Evolutionary conservation across 495 filamentous ascomycete genomes (phyloP), one percentile per base, ranked within the genome.

Genomic region (Penicillium steckii): DNA sequence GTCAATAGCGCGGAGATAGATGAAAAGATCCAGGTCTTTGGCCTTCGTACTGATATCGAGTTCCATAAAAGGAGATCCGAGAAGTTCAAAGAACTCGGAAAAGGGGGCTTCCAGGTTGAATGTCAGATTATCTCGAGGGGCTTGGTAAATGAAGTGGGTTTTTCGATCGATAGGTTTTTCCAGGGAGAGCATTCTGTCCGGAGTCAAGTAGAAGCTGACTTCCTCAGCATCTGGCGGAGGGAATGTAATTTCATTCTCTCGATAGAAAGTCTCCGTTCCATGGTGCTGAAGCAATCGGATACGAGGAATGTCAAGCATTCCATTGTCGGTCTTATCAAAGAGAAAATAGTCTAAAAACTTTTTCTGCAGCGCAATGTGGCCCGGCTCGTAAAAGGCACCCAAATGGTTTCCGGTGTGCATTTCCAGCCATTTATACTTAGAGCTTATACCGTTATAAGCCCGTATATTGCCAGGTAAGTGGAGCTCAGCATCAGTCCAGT

Each of bases 161-260:
- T 24, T 46, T 3, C 1, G 22, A 32, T 12, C n/a, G 4, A 13
- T 5, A 1, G 44, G 44, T 5, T 15, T 32, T 6, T 1, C 3
- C 4, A 46, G n/a, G 2, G 44, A 32, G 9, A 46, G 12, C n/a
- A 18, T 18, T 18, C 32, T 46, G 8, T 46, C 25, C 4, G 44
- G 44, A 7, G 44, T 46, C 6, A 46, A 19, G 25, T 46, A 32
- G 44, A 46, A 46, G 25, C 4, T 27, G 44, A 46, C 26, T 9
- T 46, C 25, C 9, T 46, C 13, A 4, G 44, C 44, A 19, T 46
- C 44, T 1, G 5, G 44, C 0, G 44, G 44, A 6, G 44, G 44
- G 12, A 1, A 46, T 3, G 26, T 3, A 4, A 27, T 4, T 10
- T 46, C 44, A 9, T 27, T 46, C 4, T 46, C 44, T 7, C 25